Evolutionary conservation across 257 asterid species (phyloP).

Genomic region (Ligustrum vulgare): DNA sequence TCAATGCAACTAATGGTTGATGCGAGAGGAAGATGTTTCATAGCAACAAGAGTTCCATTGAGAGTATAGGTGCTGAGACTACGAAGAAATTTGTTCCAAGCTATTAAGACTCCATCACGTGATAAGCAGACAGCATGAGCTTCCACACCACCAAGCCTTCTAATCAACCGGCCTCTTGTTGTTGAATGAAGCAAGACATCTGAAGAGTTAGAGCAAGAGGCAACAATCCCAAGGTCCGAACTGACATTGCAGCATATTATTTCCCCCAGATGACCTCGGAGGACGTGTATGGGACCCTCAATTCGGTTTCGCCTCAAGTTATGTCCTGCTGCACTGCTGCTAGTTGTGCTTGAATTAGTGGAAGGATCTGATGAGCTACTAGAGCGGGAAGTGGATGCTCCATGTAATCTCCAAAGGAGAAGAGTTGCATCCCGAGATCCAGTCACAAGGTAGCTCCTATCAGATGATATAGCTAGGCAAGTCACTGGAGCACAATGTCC

Average conservation of each 20-base stretch:
- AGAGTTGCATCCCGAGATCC: slow-evolving; percentile 90
- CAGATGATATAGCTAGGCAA: slow-evolving; percentile 77
- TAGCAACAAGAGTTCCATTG: slow-evolving; percentile 71
- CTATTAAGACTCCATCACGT: slow-evolving; percentile 69
- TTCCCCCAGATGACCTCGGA: slow-evolving; percentile 89
- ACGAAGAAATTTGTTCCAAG: slow-evolving; percentile 66
- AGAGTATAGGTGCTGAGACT: slow-evolving; percentile 72
- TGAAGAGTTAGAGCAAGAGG: slow-evolving; percentile 77
- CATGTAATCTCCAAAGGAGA: slow-evolving; percentile 85
- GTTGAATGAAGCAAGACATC: slow-evolving; percentile 82
- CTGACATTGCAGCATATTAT: slow-evolving; percentile 77
- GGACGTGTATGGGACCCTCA: slow-evolving; percentile 93
- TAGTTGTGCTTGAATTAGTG: slow-evolving; percentile 51
- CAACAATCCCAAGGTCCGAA: slow-evolving; percentile 95
- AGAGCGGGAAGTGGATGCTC: slow-evolving; percentile 48
- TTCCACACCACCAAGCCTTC: slow-evolving; percentile 72
- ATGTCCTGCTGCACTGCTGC: slow-evolving; percentile 41
- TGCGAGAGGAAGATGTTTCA: slow-evolving; percentile 55
- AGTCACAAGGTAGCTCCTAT: slow-evolving; percentile 82
- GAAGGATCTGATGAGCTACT: slow-evolving; percentile 56
- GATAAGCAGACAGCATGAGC: slow-evolving; percentile 86
- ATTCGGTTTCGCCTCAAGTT: slow-evolving; percentile 53
- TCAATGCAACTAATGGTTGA: slow-evolving; percentile 78
- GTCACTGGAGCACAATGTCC: slow-evolving; percentile 98
- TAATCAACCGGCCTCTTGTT: slow-evolving; percentile 79